phyloP scores from a whole-genome alignment of 2,329 filamentous ascomycete genomes.

The Paraphoma chrysanthemicola region DNA sequence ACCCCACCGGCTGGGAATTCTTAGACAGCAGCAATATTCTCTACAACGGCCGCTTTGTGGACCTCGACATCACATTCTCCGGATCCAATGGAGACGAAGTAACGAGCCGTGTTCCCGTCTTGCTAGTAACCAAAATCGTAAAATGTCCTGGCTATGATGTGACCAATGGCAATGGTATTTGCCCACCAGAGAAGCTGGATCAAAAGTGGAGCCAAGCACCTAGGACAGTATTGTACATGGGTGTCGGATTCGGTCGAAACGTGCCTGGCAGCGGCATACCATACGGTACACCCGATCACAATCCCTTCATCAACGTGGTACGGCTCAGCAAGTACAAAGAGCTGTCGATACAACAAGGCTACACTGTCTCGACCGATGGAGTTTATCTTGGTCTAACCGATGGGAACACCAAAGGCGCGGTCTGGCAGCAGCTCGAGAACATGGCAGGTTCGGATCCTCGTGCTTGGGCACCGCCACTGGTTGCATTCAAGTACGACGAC shows the following conservation, averaged over 20 bases:
- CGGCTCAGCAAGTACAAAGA: background rate
- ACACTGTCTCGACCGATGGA: slow-evolving; percentile 9
- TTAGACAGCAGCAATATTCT: slow-evolving; percentile 4
- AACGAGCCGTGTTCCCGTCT: slow-evolving; percentile 4
- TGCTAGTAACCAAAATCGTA: slow-evolving; percentile 10
- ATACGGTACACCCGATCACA: slow-evolving; percentile 10
- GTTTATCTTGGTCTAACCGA: slow-evolving; percentile 11
- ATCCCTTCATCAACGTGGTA: slow-evolving; percentile 29
- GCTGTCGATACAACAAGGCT: slow-evolving; percentile 1
- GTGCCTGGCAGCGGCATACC: background rate
- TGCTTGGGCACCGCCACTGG: slow-evolving; percentile 8
- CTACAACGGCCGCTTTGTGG: slow-evolving; percentile 12
- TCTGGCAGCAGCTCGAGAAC: slow-evolving; percentile 5
- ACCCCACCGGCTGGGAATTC: slow-evolving; percentile 8
- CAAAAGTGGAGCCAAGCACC: background rate
- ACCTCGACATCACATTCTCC: slow-evolving; percentile 11
- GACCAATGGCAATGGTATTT: slow-evolving; percentile 1
- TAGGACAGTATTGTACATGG: slow-evolving; percentile 7
- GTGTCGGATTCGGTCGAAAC: slow-evolving; percentile 17
- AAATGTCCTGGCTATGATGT: slow-evolving; percentile 13
- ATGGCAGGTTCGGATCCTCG: slow-evolving; percentile 5
- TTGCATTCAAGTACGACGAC: background rate
- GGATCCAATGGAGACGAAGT: background rate
- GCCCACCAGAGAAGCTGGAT: background rate
- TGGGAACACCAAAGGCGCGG: slow-evolving; percentile 5